Conservation (phyloP, 805 yeast species). For the Candida jianshihensis region DNA sequence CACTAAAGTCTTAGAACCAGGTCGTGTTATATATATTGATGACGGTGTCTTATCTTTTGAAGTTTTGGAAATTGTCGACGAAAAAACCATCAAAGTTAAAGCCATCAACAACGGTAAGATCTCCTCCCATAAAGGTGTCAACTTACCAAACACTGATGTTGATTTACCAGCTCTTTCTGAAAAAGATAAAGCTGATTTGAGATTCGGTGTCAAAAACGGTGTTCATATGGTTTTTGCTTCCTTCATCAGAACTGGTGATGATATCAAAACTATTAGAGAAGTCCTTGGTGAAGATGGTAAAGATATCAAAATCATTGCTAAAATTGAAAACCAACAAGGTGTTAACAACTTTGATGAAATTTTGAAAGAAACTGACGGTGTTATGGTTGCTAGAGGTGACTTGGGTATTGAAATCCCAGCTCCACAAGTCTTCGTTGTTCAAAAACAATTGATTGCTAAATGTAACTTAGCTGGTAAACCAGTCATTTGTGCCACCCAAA, state of each 20-base stretch:
- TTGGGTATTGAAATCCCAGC: constrained; percentile 99
- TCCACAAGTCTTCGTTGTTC: constrained; percentile 96
- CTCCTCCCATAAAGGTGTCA: constrained; percentile 97
- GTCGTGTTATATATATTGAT: constrained; percentile 90
- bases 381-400: constrained; percentile 99
- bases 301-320: constrained; percentile 92
- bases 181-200: constrained; percentile 88
- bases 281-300: constrained; percentile 97
- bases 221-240: constrained; percentile 99
- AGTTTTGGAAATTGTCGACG: constrained; percentile 79
- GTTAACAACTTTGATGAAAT: constrained; percentile 98
- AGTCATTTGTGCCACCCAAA: constrained; percentile 98
- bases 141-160: constrained; percentile 97
- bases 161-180: constrained; percentile 97
- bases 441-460: constrained; percentile 97
- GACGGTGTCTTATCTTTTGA: constrained; percentile 97
- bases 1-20: constrained; percentile 83
- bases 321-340: constrained; percentile 99
- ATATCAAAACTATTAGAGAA: constrained; percentile 82
- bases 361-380: constrained; percentile 93
- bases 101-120: constrained; percentile 94
- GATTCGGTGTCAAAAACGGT: constrained; percentile 93
- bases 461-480: constrained; percentile 99
- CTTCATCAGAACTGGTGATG: constrained; percentile 91
- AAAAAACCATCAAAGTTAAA: constrained; percentile 72